Conservation (phyloP, 441 rosid species). For the Erodium texanum region DNA sequence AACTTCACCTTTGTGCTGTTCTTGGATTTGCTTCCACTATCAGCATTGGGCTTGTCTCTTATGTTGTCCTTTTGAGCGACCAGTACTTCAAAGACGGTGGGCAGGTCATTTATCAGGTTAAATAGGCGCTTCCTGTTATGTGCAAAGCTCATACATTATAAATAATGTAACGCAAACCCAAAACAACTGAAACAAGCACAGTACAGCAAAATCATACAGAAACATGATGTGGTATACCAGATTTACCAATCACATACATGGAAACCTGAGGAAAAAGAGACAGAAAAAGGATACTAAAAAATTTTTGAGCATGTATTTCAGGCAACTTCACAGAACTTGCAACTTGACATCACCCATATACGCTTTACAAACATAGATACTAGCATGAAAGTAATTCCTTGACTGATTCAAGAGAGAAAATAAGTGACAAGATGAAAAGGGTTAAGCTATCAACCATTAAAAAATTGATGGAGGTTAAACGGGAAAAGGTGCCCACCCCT, state of each 20-base stretch:
- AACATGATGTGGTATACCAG: too few species aligned
- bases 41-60: not conserved
- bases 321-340: not conserved
- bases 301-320: not conserved
- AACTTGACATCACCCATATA: not conserved
- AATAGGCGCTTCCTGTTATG: not conserved
- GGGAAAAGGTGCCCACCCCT: not conserved
- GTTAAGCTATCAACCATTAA: not conserved
- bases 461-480: not conserved
- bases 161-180: not conserved
- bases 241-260: not conserved
- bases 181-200: not conserved
- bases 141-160: not conserved
- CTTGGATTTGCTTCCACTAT: slow-evolving; percentile 1
- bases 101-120: not conserved
- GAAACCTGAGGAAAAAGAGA: not conserved
- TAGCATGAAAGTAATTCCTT: not conserved
- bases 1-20: not conserved
- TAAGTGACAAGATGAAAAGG: not conserved
- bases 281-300: not conserved
- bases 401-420: not conserved
- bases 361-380: not conserved
- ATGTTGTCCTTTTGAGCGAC: not conserved
- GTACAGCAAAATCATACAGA: not conserved
- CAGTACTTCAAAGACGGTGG: not conserved